Evolutionary conservation across 352 stramenopile species (phyloP), one percentile per base, ranked within the genome.

Genomic region (Hyaloperonospora arabidopsidis): DNA sequence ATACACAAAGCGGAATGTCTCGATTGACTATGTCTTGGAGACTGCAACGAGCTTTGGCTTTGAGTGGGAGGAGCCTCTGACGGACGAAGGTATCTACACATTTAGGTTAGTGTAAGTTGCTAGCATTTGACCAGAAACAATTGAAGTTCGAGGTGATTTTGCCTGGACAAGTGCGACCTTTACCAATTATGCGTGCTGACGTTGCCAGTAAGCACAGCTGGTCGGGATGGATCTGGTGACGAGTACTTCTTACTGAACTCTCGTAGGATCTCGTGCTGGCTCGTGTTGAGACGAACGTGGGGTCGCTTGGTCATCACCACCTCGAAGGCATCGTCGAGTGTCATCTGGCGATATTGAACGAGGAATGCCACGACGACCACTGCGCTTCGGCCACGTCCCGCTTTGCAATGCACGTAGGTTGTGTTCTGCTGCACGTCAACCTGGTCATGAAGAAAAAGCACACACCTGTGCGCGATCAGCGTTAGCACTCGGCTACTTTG

Each of bases 341-440:
- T 69, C 69, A 87, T 74, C 6, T 45, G 56, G 45, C 74, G 77
- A 63, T 86, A 59, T 21, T 74, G 67, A 58, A 92, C 70, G 22
- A 87, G 60, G 47, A 87, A 92, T 5, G 79, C 81, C 19, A 87
- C 61, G 19, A 89, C 79, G 12, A 89, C 63, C 35, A 91, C 68
- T 2, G 79, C 85, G 59, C 81, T 89, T 53, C 81, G 73, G 2
- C 81, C 81, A 5, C 81, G 76, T 5, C 81, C 81, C 51, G 81
- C 81, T 59, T 91, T 91, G 64, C 81, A 91, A 59, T 91, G 81
- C 47, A 91, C 76, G 61, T 91, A 91, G 4, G 77, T 85, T 15
- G 72, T 84, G 6, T 74, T 59, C n/a, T 74, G 49, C 21, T 67
- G 53, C 15, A 61, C 40, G 34, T 81, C 63, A 7, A 88, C 59